Evolutionary conservation across 2,329 filamentous ascomycete species (phyloP).

Genomic region (Trichoderma citrinoviride): DNA sequence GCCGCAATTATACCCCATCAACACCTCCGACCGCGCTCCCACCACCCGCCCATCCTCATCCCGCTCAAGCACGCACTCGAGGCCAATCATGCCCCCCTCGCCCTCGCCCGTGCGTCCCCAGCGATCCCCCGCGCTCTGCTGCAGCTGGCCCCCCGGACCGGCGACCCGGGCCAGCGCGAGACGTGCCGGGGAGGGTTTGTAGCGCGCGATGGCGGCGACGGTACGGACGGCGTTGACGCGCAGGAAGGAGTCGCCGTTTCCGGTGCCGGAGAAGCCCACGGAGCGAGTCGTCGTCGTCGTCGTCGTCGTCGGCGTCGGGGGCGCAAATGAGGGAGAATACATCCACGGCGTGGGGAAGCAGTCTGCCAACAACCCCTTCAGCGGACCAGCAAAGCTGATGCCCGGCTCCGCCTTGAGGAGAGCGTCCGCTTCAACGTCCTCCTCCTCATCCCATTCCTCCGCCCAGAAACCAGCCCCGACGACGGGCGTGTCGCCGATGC

Average conservation of each 20-base stretch:
- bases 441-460: constrained; percentile 69
- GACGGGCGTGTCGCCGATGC: constrained; percentile 83
- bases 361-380: constrained; percentile 54
- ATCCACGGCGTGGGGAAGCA: constrained; percentile 54
- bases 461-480: constrained; percentile 88
- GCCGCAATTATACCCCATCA: constrained; percentile 80
- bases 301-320: too few relatives aligned
- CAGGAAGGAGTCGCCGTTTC: constrained; percentile 86
- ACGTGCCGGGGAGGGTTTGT: constrained; percentile 50
- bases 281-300: constrained; percentile 32
- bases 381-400: constrained; percentile 32
- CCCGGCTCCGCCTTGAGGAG: constrained; percentile 3
- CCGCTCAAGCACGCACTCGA: constrained; percentile 56
- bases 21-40: constrained; percentile 49
- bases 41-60: constrained; percentile 44
- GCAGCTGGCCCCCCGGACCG: constrained; percentile 69
- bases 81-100: constrained; percentile 81
- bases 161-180: constrained; percentile 62
- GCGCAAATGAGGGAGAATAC: constrained; percentile 30
- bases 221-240: constrained; percentile 69
- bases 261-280: constrained; percentile 70
- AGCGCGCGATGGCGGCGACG: constrained; percentile 69
- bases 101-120: constrained; percentile 76
- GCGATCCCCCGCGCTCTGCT: constrained; percentile 68
- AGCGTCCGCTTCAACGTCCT: constrained; percentile 32